Conservation (phyloP, 2,329 filamentous ascomycete species). For the Aureobasidium lini region DNA sequence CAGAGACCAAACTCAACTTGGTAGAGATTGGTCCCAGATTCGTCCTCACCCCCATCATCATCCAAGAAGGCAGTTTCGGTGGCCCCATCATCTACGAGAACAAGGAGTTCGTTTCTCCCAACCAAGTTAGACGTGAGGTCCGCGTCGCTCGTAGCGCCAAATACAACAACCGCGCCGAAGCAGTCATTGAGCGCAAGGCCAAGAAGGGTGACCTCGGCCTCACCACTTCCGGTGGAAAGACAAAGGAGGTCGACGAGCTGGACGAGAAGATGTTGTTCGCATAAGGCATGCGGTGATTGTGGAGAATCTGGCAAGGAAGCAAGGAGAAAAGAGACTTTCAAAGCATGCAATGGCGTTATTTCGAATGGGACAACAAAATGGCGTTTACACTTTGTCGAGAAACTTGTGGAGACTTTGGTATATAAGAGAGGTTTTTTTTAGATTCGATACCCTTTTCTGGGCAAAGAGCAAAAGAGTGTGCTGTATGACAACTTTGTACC, state of each 20-base stretch:
- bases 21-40: slow-evolving; percentile 93
- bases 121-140: slow-evolving; percentile 82
- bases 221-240: slow-evolving; percentile 56
- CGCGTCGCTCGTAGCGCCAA: slow-evolving; percentile 66
- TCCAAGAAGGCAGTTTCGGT: slow-evolving; percentile 89
- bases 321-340: neutral
- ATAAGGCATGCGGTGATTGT: slow-evolving; percentile 33
- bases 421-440: neutral
- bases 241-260: slow-evolving; percentile 59
- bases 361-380: neutral
- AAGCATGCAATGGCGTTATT: neutral
- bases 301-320: neutral
- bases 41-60: slow-evolving; percentile 88
- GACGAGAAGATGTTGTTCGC: slow-evolving; percentile 72
- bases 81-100: slow-evolving; percentile 98
- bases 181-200: slow-evolving; percentile 60
- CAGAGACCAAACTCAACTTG: slow-evolving; percentile 70
- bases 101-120: slow-evolving; percentile 92
- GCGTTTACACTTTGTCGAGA: neutral
- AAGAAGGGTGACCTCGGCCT: slow-evolving; percentile 74
- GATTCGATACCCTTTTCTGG: neutral
- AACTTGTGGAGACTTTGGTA: neutral
- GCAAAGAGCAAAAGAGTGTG: neutral
- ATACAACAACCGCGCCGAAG: slow-evolving; percentile 71
- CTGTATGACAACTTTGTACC: neutral